Conservation (phyloP, 2,329 filamentous ascomycete genomes). For the Lecanosticta acicola region DNA sequence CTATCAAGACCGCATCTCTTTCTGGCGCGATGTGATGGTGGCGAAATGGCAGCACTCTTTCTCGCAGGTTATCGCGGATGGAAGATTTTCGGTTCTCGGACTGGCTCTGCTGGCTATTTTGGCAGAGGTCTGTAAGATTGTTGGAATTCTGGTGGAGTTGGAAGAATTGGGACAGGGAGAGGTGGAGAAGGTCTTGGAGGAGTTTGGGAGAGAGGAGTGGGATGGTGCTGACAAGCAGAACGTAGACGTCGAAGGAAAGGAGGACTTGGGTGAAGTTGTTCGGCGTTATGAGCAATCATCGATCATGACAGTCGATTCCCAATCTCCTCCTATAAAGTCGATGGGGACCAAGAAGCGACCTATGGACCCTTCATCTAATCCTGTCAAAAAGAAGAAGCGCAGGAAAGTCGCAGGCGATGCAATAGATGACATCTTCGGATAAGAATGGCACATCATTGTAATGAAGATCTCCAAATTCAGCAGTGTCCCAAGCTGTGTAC, state of each 20-base stretch:
- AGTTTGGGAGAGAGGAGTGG: slow-evolving; percentile 39
- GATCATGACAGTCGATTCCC: background rate
- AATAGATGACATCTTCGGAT: slow-evolving; percentile 65
- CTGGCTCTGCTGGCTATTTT: slow-evolving; percentile 40
- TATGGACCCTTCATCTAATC: slow-evolving; percentile 14
- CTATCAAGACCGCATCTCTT: slow-evolving; percentile 26
- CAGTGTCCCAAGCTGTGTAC: too few species aligned
- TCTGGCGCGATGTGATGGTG: slow-evolving; percentile 37
- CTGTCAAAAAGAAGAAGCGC: slow-evolving; percentile 45
- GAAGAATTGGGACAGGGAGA: slow-evolving; percentile 40
- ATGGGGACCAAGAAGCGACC: slow-evolving; percentile 1
- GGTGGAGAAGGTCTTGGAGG: slow-evolving; percentile 38
- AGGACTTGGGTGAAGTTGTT: slow-evolving; percentile 35
- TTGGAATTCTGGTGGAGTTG: slow-evolving; percentile 38
- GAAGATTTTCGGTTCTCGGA: slow-evolving; percentile 42
- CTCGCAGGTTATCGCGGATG: slow-evolving; percentile 41
- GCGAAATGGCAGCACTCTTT: slow-evolving; percentile 35
- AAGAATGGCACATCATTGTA: too few species aligned
- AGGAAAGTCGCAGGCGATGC: slow-evolving; percentile 54
- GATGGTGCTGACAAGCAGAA: slow-evolving; percentile 16
- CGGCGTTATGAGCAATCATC: slow-evolving; percentile 21
- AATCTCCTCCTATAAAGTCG: background rate
- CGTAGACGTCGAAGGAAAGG: slow-evolving; percentile 13
- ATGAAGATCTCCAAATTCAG: too few species aligned
- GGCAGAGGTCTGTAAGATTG: slow-evolving; percentile 37